Evolutionary conservation across 2,329 filamentous ascomycete genomes (phyloP).

Genomic region (Talaromyces sp.): DNA sequence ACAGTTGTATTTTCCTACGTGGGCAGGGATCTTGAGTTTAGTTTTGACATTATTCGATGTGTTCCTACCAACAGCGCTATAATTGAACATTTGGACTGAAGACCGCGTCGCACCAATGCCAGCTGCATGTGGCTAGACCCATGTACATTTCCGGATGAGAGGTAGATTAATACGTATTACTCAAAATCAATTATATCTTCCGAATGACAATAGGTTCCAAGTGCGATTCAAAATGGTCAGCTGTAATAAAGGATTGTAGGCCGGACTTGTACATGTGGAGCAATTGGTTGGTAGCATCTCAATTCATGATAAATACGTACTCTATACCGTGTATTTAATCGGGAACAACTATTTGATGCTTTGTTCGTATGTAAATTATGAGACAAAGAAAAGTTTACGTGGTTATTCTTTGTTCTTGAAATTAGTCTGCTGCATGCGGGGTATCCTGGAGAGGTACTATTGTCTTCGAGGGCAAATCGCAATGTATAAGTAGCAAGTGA

Average conservation of each 20-base stretch:
- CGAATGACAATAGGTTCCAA: too few relatives aligned
- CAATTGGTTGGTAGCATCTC: neutral
- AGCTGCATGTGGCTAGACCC: too few relatives aligned
- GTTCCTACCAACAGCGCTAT: too few relatives aligned
- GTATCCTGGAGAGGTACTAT: neutral
- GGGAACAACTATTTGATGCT: neutral
- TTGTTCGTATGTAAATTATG: neutral
- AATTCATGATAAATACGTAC: neutral
- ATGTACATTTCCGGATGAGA: too few relatives aligned
- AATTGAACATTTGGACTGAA: too few relatives aligned
- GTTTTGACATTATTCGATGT: too few relatives aligned
- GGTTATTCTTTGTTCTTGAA: neutral
- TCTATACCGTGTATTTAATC: neutral
- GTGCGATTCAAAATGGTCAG: neutral
- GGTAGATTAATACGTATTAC: too few relatives aligned
- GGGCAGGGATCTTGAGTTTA: neutral
- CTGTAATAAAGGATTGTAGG: neutral
- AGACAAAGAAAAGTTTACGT: neutral
- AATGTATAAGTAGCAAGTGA: neutral
- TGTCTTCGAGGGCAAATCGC: neutral
- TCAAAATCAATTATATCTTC: too few relatives aligned
- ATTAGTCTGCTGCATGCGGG: neutral
- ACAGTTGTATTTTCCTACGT: too few relatives aligned
- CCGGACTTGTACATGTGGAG: neutral
- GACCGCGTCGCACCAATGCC: too few relatives aligned